These are phyloP conservation scores for Tulasnella sp. DNA, from an alignment of 768 basidiomycete genomes.

Conservation along the genomic window DNA sequence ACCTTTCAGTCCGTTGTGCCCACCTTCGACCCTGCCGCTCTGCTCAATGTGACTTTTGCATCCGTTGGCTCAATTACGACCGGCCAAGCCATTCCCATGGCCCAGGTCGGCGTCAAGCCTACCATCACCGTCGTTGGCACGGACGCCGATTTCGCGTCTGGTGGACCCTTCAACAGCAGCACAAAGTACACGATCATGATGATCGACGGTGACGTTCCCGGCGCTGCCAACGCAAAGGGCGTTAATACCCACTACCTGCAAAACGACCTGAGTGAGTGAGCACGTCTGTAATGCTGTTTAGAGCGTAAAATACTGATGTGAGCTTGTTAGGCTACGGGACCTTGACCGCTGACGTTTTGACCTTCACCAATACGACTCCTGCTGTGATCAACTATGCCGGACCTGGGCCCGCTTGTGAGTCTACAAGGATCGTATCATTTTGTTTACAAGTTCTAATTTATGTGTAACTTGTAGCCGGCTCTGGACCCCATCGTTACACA, in stretches of 20 bases:
- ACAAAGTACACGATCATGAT: slow-evolving; percentile 17
- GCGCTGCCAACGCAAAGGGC: slow-evolving; percentile 10
- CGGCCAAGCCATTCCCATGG: slow-evolving; percentile 4
- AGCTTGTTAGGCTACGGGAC: slow-evolving; percentile 1
- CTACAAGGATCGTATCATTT: neutral
- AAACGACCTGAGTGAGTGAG: slow-evolving; percentile 14
- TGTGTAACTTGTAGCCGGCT: slow-evolving; percentile 12
- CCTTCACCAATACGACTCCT: neutral
- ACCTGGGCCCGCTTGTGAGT: slow-evolving; percentile 11
- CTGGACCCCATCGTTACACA: slow-evolving; percentile 21
- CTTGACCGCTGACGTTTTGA: neutral
- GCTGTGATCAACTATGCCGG: slow-evolving; percentile 12
- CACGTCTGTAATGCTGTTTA: neutral
- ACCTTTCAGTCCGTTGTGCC: slow-evolving; percentile 11
- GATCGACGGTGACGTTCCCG: slow-evolving; percentile 15
- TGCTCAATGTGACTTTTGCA: slow-evolving; percentile 7
- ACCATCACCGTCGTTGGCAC: slow-evolving; percentile 6
- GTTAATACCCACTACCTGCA: slow-evolving; percentile 17
- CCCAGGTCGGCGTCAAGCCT: neutral
- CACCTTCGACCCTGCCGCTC: slow-evolving; percentile 11
- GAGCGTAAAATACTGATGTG: neutral
- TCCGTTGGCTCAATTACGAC: neutral
- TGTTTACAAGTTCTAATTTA: neutral
- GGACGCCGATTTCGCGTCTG: neutral
- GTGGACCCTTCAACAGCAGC: slow-evolving; percentile 14